Evolutionary conservation across 2,329 filamentous ascomycete genomes (phyloP).

Genomic region (Neophaeococcomyces mojaviensis): DNA sequence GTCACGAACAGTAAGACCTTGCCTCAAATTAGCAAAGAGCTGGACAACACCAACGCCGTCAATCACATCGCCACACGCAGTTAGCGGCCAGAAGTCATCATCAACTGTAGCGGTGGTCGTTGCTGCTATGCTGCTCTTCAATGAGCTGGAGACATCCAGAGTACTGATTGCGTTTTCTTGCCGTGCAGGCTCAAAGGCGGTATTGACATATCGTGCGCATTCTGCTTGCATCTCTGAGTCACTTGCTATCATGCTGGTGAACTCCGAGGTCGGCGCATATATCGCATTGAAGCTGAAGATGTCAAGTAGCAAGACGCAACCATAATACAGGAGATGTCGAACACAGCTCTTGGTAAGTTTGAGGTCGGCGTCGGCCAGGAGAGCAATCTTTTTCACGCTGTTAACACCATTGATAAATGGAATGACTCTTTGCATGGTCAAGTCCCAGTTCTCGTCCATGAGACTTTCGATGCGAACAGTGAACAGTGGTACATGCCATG

Average conservation of each 20-base stretch:
- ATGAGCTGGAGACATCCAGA: slow-evolving; percentile 5
- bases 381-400: slow-evolving; percentile 78
- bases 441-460: slow-evolving; percentile 49
- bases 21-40: slow-evolving; percentile 77
- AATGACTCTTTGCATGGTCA: slow-evolving; percentile 57
- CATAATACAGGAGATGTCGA: slow-evolving; percentile 86
- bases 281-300: slow-evolving; percentile 91
- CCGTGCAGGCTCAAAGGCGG: slow-evolving; percentile 34
- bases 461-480: slow-evolving; percentile 49
- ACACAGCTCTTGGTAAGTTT: slow-evolving; percentile 79
- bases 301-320: slow-evolving; percentile 81
- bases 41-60: slow-evolving; percentile 56
- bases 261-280: slow-evolving; percentile 73
- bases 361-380: slow-evolving; percentile 76
- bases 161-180: slow-evolving; percentile 19
- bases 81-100: slow-evolving; percentile 37
- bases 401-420: slow-evolving; percentile 85
- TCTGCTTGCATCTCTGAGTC: slow-evolving; percentile 77
- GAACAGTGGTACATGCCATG: slow-evolving; percentile 84
- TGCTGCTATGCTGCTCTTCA: slow-evolving; percentile 19
- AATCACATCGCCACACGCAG: slow-evolving; percentile 29
- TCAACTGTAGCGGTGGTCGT: slow-evolving; percentile 14
- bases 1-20: slow-evolving; percentile 75
- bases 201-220: slow-evolving; percentile 75
- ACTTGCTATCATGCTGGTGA: slow-evolving; percentile 65